These are phyloP conservation scores for Diaporthe caulivora DNA, from an alignment of 2,329 filamentous ascomycete genomes.

Conservation along the genomic window DNA sequence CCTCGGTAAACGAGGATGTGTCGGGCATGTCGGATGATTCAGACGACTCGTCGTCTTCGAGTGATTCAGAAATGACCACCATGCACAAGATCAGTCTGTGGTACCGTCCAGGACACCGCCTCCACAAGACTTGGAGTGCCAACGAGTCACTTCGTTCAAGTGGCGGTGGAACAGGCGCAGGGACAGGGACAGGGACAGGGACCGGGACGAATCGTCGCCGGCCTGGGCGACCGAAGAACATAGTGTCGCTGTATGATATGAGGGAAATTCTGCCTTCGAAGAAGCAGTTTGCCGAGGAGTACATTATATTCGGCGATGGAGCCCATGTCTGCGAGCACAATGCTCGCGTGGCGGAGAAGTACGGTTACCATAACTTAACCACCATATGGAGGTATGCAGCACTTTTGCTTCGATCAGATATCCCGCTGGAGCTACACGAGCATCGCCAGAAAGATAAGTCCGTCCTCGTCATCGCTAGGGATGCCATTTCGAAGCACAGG, in stretches of 20 bases:
- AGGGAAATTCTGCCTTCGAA: conserved; percentile 82
- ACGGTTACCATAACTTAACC: conserved; percentile 78
- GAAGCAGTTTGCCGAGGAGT: conserved; percentile 80
- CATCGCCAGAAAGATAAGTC: conserved; percentile 68
- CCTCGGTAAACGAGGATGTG: conserved; percentile 64
- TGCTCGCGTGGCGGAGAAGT: conserved; percentile 78
- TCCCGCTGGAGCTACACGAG: conserved; percentile 75
- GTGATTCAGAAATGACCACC: conserved; percentile 73
- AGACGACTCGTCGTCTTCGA: conserved; percentile 63
- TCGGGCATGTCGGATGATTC: conserved; percentile 63
- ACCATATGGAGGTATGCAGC: conserved; percentile 87
- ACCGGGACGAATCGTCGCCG: conserved; percentile 59
- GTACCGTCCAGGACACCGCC: conserved; percentile 65
- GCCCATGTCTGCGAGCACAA: conserved; percentile 89
- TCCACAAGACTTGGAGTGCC: conserved; percentile 68
- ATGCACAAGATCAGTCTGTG: conserved; percentile 69
- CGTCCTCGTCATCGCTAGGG: conserved; percentile 76
- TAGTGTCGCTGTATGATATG: conserved; percentile 80
- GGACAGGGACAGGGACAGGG: conserved; percentile 68
- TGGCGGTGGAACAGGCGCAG: conserved; percentile 70
- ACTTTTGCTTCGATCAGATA: conserved; percentile 81
- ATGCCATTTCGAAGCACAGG: conserved; percentile 63
- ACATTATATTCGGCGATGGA: conserved; percentile 86
- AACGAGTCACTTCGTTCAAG: conserved; percentile 70
- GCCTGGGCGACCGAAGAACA: conserved; percentile 69